Base-by-base conservation (phyloP, 768 basidiomycete species). In the Lactifluus pinguis region DNA sequence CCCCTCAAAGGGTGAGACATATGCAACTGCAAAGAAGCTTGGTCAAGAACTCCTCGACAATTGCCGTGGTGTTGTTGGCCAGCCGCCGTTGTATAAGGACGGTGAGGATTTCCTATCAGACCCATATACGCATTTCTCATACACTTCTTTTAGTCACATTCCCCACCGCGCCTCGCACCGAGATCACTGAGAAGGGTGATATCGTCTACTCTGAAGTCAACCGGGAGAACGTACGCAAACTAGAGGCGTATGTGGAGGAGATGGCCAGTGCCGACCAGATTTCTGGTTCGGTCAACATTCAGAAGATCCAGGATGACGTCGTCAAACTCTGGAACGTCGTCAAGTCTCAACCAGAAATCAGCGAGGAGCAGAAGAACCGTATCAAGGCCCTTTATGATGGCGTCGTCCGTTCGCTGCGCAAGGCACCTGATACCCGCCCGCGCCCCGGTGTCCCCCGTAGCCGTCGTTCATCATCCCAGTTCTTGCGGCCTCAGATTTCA, bases 371-470 rank as follows among this genome's bases (percentile, higher is more conserved):
- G 25, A 25, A 25, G 25, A 88, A 89, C 65, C 86, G 92, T 32
- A 93, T 95, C 78, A 93, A 92, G 70, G 85, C 89, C 1, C 78
- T 99, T 53, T 98, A 99, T 71, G 93, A 97, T 66, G 95, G 95
- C 52, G 97, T 98, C 53, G 93, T 97, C 25, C 25, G 25, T 25
- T 25, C 25, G 25, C 25, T 25, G 25, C 25, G 25, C 25, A 25
- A 25, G 25, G 25, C 25, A 25, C 25, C 25, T 25, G 25, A 25
- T 25, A 25, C 1, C 25, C 25, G 25, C 25, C 25, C 25, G 25
- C 25, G 25, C 25, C 25, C 25, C 25, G 25, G 25, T 25, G 25
- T 25, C 25, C 25, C 25, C 39, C 88, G 89, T 45, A 86, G 76
- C 54, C 90, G 97, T 61, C 88, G 97, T 48, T 91, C 94, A 0